phyloP scores from a whole-genome alignment of 2,329 filamentous ascomycete genomes.

The Aspergillus flavus region DNA sequence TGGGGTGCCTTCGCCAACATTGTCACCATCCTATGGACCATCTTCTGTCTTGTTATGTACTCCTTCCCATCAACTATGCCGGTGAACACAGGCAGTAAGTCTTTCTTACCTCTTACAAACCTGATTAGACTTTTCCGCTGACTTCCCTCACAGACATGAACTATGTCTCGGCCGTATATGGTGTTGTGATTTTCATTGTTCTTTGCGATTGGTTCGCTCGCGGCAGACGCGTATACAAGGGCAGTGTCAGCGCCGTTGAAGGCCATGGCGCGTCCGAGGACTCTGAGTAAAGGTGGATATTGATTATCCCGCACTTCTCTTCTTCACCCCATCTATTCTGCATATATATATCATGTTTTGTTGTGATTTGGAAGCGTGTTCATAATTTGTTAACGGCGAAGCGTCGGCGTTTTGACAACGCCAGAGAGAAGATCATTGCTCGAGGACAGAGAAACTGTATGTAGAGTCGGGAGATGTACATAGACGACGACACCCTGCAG shows the following conservation, averaged over 20 bases:
- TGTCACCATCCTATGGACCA: slow-evolving; percentile 49
- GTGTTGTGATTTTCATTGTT: slow-evolving; percentile 38
- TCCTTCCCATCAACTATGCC: slow-evolving; percentile 43
- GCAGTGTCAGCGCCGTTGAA: slow-evolving; percentile 15
- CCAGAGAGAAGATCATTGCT: slow-evolving; percentile 2
- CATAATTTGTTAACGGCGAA: not conserved
- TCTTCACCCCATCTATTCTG: not conserved
- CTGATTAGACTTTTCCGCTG: not conserved
- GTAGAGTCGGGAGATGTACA: slow-evolving; percentile 8
- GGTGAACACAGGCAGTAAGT: slow-evolving; percentile 39
- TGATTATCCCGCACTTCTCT: slow-evolving; percentile 8
- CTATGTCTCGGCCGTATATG: slow-evolving; percentile 44
- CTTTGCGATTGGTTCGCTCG: slow-evolving; percentile 39
- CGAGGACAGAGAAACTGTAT: not conserved
- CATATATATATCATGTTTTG: not conserved
- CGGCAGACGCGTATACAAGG: slow-evolving; percentile 34
- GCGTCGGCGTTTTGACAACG: slow-evolving; percentile 1
- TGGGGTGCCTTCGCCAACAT: slow-evolving; percentile 48
- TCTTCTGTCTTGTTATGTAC: slow-evolving; percentile 42
- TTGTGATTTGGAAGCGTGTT: not conserved
- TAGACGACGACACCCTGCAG: slow-evolving; percentile 13
- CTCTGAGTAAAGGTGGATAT: slow-evolving; percentile 2
- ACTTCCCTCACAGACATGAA: slow-evolving; percentile 40
- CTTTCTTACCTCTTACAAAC: not conserved
- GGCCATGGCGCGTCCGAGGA: slow-evolving; percentile 2